Evolutionary conservation across 1,284 basidiomycete species (phyloP).

Genomic region (Ganoderma lucidum): DNA sequence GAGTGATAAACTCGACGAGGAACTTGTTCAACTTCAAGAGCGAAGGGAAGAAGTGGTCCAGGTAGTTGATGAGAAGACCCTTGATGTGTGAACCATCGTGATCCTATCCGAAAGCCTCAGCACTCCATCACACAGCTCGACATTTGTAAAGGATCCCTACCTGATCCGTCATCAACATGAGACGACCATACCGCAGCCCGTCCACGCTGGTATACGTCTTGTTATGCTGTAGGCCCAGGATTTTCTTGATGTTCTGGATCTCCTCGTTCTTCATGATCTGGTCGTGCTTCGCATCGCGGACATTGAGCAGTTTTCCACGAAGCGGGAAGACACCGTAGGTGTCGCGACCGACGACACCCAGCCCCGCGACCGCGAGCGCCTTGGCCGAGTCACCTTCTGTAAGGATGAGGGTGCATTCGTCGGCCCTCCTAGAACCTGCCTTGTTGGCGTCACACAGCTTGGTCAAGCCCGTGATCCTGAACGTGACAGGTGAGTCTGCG

Average conservation of each 20-base stretch:
- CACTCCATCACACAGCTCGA: not conserved
- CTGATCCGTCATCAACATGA: slow-evolving; percentile 99
- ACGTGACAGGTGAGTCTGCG: not conserved
- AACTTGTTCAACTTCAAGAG: slow-evolving; percentile 93
- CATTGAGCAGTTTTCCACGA: slow-evolving; percentile 97
- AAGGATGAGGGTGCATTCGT: slow-evolving; percentile 93
- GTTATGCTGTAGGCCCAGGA: slow-evolving; percentile 95
- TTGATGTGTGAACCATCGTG: slow-evolving; percentile 99
- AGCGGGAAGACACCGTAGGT: slow-evolving; percentile 98
- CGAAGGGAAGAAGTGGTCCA: slow-evolving; percentile 98
- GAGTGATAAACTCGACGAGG: slow-evolving; percentile 98
- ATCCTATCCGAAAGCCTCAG: slow-evolving; percentile 68
- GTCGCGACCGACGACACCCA: slow-evolving; percentile 95
- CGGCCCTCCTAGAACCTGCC: slow-evolving; percentile 86
- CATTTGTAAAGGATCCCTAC: slow-evolving; percentile 46
- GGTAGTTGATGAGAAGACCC: slow-evolving; percentile 97
- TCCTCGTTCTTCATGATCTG: slow-evolving; percentile 99
- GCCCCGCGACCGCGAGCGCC: slow-evolving; percentile 93
- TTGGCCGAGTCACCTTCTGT: slow-evolving; percentile 99
- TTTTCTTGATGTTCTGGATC: slow-evolving; percentile 98
- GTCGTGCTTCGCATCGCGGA: slow-evolving; percentile 95
- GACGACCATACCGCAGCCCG: slow-evolving; percentile 89
- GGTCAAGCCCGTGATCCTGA: slow-evolving; percentile 86
- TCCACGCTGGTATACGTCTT: slow-evolving; percentile 83
- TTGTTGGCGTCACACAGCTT: slow-evolving; percentile 99